Base-by-base conservation (phyloP, 345 rosid genomes). In the Eucalyptus erythrocorys region DNA sequence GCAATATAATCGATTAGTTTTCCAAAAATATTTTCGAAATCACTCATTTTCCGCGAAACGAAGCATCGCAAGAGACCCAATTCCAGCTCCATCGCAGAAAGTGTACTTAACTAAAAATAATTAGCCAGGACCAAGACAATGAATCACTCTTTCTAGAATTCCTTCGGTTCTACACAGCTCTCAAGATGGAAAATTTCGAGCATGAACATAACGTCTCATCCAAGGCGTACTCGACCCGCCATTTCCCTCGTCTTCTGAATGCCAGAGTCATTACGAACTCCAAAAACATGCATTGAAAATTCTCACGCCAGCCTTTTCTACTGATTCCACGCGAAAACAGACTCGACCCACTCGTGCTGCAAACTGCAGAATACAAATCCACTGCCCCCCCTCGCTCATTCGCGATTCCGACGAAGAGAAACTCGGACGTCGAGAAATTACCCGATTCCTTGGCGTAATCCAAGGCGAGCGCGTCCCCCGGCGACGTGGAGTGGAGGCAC, bases 381-480 rank as follows among this genome's bases (percentile, higher is more conserved):
- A 32, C 42, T 16, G 42, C 43, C 81, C 43, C 43, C 80, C 13
- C 26, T 22, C 13, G 12, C 81, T 34, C 81, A 34, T 76, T 11
- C 84, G 84, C 13, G 84, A 10, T 76, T 76, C 8, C 4, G 30
- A 45, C 47, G 24, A 51, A 88, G 7, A 76, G 6, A 45, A 59
- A 50, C 66, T 9, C 2, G 47, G 64, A 49, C 64, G 34, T n/a
- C 86, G 48, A 27, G 68, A 21, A 16, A 71, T 86, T 88, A 95
- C 99, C 99, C 85, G 99, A 93, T 92, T 97, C 99, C 91, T 90
- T 93, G 89, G 40, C 66, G 93, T 90, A 93, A 91, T 97, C 97
- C 10, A 94, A 91, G 50, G 93, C 92, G 91, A 91, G 37, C 82
- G 92, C 71, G 87, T 86, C 19, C 32, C 61, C 85, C 37, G 88